Conservation (phyloP, 768 basidiomycete genomes). For the Imleria badia region DNA sequence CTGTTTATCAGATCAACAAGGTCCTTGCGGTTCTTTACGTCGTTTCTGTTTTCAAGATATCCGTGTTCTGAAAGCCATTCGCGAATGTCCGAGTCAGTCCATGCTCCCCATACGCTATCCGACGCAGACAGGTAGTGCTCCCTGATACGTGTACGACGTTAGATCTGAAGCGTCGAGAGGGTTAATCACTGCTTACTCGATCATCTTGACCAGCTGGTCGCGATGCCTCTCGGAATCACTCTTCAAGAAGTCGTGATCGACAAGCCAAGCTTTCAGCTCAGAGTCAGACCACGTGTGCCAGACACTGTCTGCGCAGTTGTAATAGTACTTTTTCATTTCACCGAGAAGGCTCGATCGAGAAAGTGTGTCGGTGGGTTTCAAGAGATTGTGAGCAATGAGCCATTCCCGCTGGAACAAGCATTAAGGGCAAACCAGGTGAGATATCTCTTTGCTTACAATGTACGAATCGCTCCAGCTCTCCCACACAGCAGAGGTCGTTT, state of each 20-base stretch:
- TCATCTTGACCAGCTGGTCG: conserved; percentile 76
- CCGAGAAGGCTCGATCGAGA: conserved; percentile 54
- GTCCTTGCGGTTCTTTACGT: conserved; percentile 69
- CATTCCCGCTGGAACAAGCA: conserved; percentile 60
- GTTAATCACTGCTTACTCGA: conserved; percentile 46
- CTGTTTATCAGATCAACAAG: conserved; percentile 68
- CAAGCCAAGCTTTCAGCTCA: conserved; percentile 75
- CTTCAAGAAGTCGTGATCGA: conserved; percentile 71
- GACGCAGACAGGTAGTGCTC: conserved; percentile 66
- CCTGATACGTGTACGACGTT: conserved; percentile 31
- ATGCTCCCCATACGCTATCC: conserved; percentile 63
- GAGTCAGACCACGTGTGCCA: conserved; percentile 77
- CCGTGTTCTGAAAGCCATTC: conserved; percentile 75
- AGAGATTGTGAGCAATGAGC: conserved; percentile 76
- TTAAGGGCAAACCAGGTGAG: background rate
- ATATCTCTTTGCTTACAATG: conserved; percentile 48
- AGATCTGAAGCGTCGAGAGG: no score
- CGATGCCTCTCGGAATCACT: conserved; percentile 61
- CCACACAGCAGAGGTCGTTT: conserved; percentile 66
- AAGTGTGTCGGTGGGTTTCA: conserved; percentile 58
- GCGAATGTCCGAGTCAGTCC: conserved; percentile 73
- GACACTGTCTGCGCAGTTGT: conserved; percentile 50
- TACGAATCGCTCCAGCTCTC: conserved; percentile 85
- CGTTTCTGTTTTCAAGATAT: conserved; percentile 51
- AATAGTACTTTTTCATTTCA: conserved; percentile 81